Percentiles rank a stretch among this genome's conserved stretches.
Conservation (phyloP, 106 monocot species). For the Apostasia ramifera region DNA sequence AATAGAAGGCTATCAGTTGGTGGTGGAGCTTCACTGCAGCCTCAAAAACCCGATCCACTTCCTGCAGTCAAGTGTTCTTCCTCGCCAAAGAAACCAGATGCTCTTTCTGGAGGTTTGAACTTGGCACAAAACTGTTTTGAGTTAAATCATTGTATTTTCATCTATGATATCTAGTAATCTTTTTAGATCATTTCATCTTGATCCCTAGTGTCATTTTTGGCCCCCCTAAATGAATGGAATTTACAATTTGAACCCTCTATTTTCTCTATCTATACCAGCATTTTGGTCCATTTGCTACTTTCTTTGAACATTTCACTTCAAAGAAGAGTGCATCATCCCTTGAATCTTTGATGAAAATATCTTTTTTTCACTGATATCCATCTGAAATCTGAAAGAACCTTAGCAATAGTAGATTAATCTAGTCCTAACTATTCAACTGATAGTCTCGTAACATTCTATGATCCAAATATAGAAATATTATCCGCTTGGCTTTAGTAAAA, state of each 20-base stretch:
- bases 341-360: too few relatives aligned
- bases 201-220: background rate
- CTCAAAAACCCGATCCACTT: conserved; percentile 8
- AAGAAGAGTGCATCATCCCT: too few relatives aligned
- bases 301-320: too few relatives aligned
- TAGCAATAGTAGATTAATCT: too few relatives aligned
- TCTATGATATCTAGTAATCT: background rate
- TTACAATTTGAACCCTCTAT: background rate
- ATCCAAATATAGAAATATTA: too few relatives aligned
- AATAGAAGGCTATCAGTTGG: conserved; percentile 13
- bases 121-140: conserved; percentile 4
- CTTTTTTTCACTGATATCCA: too few relatives aligned
- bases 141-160: conserved; percentile 1
- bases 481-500: too few relatives aligned
- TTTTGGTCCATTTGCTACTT: background rate
- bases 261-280: background rate
- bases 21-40: conserved; percentile 5
- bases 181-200: background rate
- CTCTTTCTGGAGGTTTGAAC: background rate
- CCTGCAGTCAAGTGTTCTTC: conserved; percentile 2
- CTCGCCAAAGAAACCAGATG: conserved; percentile 5
- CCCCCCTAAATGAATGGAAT: background rate
- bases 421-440: too few relatives aligned
- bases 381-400: too few relatives aligned
- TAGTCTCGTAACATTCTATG: too few relatives aligned